Conservation (phyloP, 768 basidiomycete genomes). For the Naematelia aurantialba region DNA sequence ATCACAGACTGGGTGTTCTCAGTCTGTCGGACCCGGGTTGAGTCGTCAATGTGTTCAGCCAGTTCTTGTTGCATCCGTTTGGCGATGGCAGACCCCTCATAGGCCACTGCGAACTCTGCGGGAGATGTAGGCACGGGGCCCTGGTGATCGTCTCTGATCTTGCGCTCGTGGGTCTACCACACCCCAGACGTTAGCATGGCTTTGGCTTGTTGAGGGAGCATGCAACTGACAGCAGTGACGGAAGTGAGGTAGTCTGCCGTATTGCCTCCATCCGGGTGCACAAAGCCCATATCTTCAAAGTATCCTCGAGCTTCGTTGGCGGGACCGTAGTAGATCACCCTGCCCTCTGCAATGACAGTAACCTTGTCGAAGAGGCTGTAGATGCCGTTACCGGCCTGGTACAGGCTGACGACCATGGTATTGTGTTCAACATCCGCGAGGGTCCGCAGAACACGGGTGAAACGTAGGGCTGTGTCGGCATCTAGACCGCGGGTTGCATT, state of each 20-base stretch:
- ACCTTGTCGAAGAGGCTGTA: constrained; percentile 54
- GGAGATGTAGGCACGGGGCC: constrained; percentile 36
- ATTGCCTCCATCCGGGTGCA: constrained; percentile 36
- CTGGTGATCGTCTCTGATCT: constrained; percentile 24
- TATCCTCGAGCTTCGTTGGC: constrained; percentile 52
- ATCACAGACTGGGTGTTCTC: constrained; percentile 18
- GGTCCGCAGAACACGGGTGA: constrained; percentile 33
- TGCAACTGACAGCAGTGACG: constrained; percentile 28
- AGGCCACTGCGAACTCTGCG: constrained; percentile 35
- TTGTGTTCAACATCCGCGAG: constrained; percentile 35
- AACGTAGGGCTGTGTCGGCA: constrained; percentile 40
- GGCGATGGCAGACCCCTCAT: constrained; percentile 26
- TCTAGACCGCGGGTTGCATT: constrained; percentile 46
- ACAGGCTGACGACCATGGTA: constrained; percentile 43
- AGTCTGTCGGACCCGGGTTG: constrained; percentile 20
- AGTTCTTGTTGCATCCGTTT: constrained; percentile 37
- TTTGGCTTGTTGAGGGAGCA: neutral
- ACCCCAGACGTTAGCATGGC: neutral
- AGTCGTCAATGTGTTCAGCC: constrained; percentile 25
- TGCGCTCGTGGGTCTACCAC: constrained; percentile 16
- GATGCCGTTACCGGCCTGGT: constrained; percentile 40
- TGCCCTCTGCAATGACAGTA: constrained; percentile 54
- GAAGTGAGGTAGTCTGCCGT: constrained; percentile 43
- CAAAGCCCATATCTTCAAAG: constrained; percentile 45
- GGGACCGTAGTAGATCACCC: constrained; percentile 55